These are phyloP conservation scores for Aspergillus sp. DNA, from an alignment of 2,329 filamentous ascomycete species.

Conservation along the genomic window DNA sequence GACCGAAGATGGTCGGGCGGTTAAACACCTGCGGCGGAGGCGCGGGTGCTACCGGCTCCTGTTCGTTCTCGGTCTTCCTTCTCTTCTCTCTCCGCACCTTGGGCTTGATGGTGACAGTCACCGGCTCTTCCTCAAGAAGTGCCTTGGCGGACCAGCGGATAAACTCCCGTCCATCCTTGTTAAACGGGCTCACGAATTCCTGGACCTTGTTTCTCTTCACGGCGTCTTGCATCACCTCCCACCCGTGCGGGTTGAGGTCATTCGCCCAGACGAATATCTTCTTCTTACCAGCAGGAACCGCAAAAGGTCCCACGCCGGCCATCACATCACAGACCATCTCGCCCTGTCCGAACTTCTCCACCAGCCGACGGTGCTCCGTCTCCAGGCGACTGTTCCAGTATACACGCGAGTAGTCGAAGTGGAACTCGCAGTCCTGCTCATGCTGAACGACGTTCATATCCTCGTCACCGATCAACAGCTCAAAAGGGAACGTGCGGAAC, in stretches of 20 bases:
- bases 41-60: conserved; percentile 24
- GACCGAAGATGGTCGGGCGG: conserved; percentile 69
- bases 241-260: conserved; percentile 91
- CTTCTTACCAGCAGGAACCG: conserved; percentile 83
- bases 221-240: conserved; percentile 64
- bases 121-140: conserved; percentile 44
- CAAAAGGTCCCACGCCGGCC: conserved; percentile 95
- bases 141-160: conserved; percentile 65
- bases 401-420: conserved; percentile 91
- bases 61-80: conserved; percentile 14
- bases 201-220: conserved; percentile 74
- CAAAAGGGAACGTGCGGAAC: conserved; percentile 89
- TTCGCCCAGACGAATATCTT: conserved; percentile 93
- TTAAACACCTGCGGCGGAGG: conserved; percentile 22
- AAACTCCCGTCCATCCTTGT: conserved; percentile 76
- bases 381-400: conserved; percentile 97
- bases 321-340: conserved; percentile 95
- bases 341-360: conserved; percentile 70
- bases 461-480: conserved; percentile 76
- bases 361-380: conserved; percentile 78
- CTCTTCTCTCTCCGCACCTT: conserved; percentile 32
- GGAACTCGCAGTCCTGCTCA: conserved; percentile 81
- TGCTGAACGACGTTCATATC: conserved; percentile 78
- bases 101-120: conserved; percentile 49
- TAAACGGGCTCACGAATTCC: conserved; percentile 72